Base-by-base conservation (phyloP, 768 basidiomycete species). In the Boletus fagicola region DNA sequence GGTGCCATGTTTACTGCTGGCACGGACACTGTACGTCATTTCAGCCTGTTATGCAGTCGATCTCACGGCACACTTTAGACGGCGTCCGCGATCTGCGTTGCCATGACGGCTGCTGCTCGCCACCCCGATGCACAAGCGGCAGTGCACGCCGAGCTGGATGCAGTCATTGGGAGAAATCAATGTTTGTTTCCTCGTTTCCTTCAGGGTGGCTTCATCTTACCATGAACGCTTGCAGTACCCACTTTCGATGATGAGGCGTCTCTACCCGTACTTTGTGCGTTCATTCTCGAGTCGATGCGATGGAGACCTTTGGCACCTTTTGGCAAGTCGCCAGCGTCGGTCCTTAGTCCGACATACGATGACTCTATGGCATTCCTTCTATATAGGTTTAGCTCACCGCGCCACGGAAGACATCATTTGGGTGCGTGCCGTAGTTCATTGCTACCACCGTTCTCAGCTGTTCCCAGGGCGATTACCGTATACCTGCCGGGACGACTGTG, bases 1-100 rank as follows among this genome's bases (percentile, higher is more conserved):
- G 84, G 84, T 0, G 75, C 75, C 30, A 77, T 84, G 73, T 84
- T 84, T 61, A 77, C 83, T 39, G 83, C 82, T 28, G 83, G 83
- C 1, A 76, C 78, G 1, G 82, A 83, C 58, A 83, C 83, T 7
- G 74, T 74, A 52, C 3, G 67, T 31, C 11, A 6, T 38, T 33
- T 35, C 30, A 49, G 38, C 28, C n/a, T 16, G 38, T 22, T n/a
- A 12, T 16, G 13, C 4, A 1, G 1, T 36, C 1, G 36, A 30
- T 9, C 39, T 56, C 24, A 55, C 6, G 5, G n/a, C 5, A 5
- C 15, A 35, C 3, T 22, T 28, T 26, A 75, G 55, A 83, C 81
- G 1, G 79, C 82, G 0, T 76, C 77, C 9, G 80, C 78, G 0
- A 82, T 83, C 40, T 78, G 77, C 51, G 72, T 79, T 40, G 65